Conservation (phyloP, 805 yeast genomes). For the Scheffersomyces amazonensis region DNA sequence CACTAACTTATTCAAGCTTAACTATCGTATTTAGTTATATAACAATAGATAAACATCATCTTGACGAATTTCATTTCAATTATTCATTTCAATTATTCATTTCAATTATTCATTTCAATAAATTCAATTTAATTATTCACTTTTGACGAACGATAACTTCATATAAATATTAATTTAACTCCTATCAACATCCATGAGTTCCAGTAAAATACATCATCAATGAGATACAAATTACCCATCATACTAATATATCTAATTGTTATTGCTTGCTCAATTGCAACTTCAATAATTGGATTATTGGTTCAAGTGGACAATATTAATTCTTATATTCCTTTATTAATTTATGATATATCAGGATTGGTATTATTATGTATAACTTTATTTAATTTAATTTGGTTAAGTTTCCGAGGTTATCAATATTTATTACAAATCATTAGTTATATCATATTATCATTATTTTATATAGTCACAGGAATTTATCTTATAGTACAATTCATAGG, state of each 20-base stretch:
- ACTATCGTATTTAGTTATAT: too few relatives aligned
- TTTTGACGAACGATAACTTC: too few relatives aligned
- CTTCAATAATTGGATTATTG: neutral
- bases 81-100: too few relatives aligned
- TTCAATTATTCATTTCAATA: too few relatives aligned
- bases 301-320: neutral
- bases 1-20: too few relatives aligned
- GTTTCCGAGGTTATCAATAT: neutral
- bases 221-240: neutral
- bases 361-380: neutral
- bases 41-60: too few relatives aligned
- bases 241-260: neutral
- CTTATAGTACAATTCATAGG: constrained; percentile 3
- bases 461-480: constrained; percentile 10
- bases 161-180: too few relatives aligned
- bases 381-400: neutral
- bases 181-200: too few relatives aligned
- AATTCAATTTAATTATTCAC: too few relatives aligned
- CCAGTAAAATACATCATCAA: neutral
- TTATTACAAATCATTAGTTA: constrained; percentile 5
- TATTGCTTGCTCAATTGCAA: neutral
- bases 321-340: neutral
- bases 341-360: neutral
- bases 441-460: constrained; percentile 5
- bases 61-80: too few relatives aligned